Percentiles rank a stretch among this genome's conserved stretches.
phyloP scores from a whole-genome alignment of 768 basidiomycete genomes.

The Lactarius evosmus region DNA sequence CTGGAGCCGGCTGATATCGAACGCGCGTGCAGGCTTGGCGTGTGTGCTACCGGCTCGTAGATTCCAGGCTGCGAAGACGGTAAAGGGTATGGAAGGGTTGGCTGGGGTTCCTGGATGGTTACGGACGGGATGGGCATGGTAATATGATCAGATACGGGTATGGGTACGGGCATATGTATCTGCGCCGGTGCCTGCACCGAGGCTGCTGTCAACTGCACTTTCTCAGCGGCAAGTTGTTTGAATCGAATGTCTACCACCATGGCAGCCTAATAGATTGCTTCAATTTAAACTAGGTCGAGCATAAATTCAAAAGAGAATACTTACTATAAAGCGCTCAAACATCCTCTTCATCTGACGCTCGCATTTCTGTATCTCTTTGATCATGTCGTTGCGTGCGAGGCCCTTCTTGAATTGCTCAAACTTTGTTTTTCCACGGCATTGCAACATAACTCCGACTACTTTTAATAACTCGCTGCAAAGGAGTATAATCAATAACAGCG shows the following conservation, averaged over 20 bases:
- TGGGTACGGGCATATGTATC: not conserved
- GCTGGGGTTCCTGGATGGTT: not conserved
- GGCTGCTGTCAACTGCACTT: not conserved
- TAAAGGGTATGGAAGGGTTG: not conserved
- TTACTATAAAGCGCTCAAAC: constrained; percentile 19
- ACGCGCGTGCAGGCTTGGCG: not conserved
- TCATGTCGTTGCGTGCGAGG: constrained; percentile 13
- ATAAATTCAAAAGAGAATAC: not conserved
- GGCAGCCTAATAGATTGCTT: constrained; percentile 1
- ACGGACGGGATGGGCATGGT: not conserved
- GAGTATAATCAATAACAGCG: not conserved
- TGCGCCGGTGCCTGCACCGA: not conserved
- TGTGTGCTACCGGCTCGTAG: not conserved
- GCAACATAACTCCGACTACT: constrained; percentile 5
- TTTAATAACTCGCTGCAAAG: constrained; percentile 7
- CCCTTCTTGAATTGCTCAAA: constrained; percentile 20
- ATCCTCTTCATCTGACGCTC: constrained; percentile 21
- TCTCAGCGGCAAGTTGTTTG: constrained; percentile 11
- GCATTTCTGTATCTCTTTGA: constrained; percentile 13
- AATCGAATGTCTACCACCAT: constrained; percentile 19
- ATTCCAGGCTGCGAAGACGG: not conserved
- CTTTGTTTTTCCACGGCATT: constrained; percentile 10
- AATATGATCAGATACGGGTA: not conserved
- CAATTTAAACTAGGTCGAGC: not conserved
- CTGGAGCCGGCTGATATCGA: not conserved